These are phyloP conservation scores for Cercophora samala DNA, from an alignment of 495 filamentous ascomycete genomes.

Conservation along the genomic window DNA sequence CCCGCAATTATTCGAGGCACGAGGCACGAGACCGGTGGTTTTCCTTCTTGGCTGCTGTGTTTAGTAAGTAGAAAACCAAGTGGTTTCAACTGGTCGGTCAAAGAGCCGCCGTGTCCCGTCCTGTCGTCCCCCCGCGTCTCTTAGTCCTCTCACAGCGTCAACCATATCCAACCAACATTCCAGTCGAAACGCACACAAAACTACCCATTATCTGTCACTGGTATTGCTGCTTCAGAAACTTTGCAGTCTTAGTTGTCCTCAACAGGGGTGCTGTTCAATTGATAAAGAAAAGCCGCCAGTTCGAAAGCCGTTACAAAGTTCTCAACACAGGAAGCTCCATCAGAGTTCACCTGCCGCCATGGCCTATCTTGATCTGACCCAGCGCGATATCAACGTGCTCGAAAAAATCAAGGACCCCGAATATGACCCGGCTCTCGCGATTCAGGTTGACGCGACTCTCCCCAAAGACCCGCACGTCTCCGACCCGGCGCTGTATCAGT, in stretches of 20 bases:
- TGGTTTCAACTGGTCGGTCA: constrained; percentile 3
- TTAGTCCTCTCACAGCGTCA: background rate
- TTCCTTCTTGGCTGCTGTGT: constrained; percentile 12
- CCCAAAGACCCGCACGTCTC: constrained; percentile 59
- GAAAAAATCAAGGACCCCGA: constrained; percentile 79
- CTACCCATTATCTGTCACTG: background rate
- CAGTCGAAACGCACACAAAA: background rate
- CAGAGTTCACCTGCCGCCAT: constrained; percentile 32
- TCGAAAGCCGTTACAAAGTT: background rate
- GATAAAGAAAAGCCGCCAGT: background rate
- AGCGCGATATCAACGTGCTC: constrained; percentile 68
- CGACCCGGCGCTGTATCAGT: constrained; percentile 38
- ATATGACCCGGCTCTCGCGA: constrained; percentile 52
- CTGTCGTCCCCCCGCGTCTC: background rate
- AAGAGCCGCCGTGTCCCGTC: background rate
- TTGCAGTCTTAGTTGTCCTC: background rate
- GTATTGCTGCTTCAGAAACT: background rate
- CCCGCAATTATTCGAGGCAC: constrained; percentile 6
- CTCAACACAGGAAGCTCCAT: background rate
- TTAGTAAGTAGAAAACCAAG: constrained; percentile 7
- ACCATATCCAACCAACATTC: background rate
- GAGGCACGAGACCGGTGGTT: constrained; percentile 17
- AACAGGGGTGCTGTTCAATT: background rate
- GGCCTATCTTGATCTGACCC: constrained; percentile 54
- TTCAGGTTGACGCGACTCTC: constrained; percentile 55